phyloP scores from a whole-genome alignment of 148 eudicot genomes.

The Cornus controversa region DNA sequence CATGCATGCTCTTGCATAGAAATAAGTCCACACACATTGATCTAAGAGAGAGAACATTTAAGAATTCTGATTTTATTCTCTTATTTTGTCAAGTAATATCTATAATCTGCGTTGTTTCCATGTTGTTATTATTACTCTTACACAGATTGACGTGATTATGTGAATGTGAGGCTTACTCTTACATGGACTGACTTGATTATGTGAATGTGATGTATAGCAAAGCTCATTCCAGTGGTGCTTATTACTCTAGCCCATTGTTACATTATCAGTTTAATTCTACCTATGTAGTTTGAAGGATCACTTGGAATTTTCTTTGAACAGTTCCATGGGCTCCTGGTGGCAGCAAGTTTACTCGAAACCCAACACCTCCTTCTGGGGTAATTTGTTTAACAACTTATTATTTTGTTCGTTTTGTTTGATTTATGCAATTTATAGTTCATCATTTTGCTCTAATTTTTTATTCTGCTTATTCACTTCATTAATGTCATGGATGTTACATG shows the following conservation, averaged over 20 bases:
- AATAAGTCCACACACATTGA: no score
- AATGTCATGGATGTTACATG: no score
- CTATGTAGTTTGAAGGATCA: neutral
- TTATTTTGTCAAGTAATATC: no score
- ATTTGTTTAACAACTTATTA: slow-evolving; percentile 8
- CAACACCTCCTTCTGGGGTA: slow-evolving; percentile 84
- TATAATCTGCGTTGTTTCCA: no score
- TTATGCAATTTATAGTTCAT: neutral
- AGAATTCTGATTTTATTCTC: no score
- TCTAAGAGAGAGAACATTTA: no score
- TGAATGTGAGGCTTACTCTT: neutral
- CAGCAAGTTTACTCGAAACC: slow-evolving; percentile 77
- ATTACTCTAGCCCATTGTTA: neutral
- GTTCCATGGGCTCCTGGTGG: slow-evolving; percentile 99
- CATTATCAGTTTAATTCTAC: neutral
- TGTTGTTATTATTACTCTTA: no score
- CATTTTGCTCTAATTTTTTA: neutral
- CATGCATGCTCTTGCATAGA: neutral
- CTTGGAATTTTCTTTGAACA: slow-evolving; percentile 30
- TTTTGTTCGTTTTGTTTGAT: neutral
- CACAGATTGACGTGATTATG: neutral
- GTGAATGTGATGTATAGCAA: neutral
- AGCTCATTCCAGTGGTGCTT: neutral
- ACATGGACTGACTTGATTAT: neutral
- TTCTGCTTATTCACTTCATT: no score